Evolutionary conservation across 2,329 filamentous ascomycete genomes (phyloP), one percentile per base, ranked within the genome.

Genomic region (Chalara sp.): DNA sequence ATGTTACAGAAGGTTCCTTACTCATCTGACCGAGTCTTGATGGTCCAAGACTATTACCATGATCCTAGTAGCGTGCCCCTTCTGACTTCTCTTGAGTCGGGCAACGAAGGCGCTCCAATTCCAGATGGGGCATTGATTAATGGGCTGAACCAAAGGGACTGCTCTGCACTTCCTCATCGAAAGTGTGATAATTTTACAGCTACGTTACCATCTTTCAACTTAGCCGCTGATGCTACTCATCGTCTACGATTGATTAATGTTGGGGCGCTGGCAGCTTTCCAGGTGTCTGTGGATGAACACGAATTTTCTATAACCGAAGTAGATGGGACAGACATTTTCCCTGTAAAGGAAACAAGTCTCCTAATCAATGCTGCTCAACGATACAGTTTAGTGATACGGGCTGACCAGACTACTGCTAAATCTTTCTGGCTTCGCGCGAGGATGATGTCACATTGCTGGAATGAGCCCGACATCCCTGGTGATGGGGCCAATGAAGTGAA

Each of bases 1-100:
- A 75, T 73, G 55, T 65, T 70, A 28, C 74, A 76, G 45, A 67
- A 78, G 42, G 80, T 81, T 32, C 73, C 78, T 33, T 64, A 69
- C 31, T 75, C 76, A 11, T 62, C 73, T 41, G 85, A 89, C 54
- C 68, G 82, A 32, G 71, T 84, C 0, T 62, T 89, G 13, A 84
- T 86, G 55, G 67, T 89, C n/a, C 83, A 81, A 13, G 86, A 89
- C 59, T 86, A 86, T 72, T 89, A 89, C 52, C 83, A 89, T 58
- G 78, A 84, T 45, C 64, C 71, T 7, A 75, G 73, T 1, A 69
- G 65, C 48, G 67, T 64, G 35, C 62, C 72, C 13, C 62, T 74
- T 49, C 61, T 63, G 42, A 60, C 65, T 4, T 59, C 65, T 33
- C 60, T 74, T 41, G 68, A 69, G 47, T 69, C 71, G 35, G 70